Conservation (phyloP, 371 early-diverging fungal species). For the Syncephalastrum racemosum region DNA sequence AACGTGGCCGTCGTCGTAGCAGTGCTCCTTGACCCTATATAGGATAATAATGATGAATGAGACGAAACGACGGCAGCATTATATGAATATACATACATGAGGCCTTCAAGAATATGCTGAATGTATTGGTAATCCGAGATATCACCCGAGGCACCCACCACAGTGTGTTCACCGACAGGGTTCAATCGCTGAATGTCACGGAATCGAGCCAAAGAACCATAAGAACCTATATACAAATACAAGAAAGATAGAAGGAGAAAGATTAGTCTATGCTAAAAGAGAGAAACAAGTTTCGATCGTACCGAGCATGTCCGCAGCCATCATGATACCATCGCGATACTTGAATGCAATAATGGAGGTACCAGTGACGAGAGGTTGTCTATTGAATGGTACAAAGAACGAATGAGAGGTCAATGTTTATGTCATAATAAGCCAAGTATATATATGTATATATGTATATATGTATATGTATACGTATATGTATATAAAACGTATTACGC, state of each 20-base stretch:
- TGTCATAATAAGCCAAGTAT: no score
- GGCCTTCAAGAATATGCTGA: slow-evolving; percentile 78
- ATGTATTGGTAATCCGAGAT: slow-evolving; percentile 94
- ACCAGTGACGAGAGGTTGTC: slow-evolving; percentile 93
- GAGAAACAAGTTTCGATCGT: slow-evolving; percentile 10
- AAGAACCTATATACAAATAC: slow-evolving; percentile 71
- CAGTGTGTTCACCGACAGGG: slow-evolving; percentile 78
- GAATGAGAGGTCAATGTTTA: not conserved
- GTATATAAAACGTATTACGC: slow-evolving; percentile 20
- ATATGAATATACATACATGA: slow-evolving; percentile 63
- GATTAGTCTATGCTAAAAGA: not conserved
- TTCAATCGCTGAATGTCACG: slow-evolving; percentile 87
- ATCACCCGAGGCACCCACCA: slow-evolving; percentile 94
- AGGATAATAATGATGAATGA: not conserved
- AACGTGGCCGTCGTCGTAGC: slow-evolving; percentile 88
- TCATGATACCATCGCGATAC: slow-evolving; percentile 97
- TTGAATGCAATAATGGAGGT: slow-evolving; percentile 95
- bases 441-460: no score
- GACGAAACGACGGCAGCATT: not conserved
- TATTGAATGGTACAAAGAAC: slow-evolving; percentile 17
- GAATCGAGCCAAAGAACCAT: slow-evolving; percentile 96
- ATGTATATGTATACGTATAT: no score
- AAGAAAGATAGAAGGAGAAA: no score
- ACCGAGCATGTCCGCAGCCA: slow-evolving; percentile 96
- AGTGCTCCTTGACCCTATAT: slow-evolving; percentile 80